phyloP scores from a whole-genome alignment of 2,329 filamentous ascomycete species.

The Diaporthe citri region DNA sequence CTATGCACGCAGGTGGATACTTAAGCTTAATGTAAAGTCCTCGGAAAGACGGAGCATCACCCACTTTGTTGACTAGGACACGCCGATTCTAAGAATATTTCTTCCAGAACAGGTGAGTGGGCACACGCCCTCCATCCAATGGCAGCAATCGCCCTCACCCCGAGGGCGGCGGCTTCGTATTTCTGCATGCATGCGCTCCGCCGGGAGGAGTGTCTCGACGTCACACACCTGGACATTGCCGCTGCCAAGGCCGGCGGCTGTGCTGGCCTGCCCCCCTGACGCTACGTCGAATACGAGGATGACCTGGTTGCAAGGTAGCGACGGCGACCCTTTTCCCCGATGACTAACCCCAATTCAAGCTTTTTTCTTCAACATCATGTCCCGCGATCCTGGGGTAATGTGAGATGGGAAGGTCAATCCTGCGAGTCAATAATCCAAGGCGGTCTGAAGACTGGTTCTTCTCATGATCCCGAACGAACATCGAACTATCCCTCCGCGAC shows the following conservation, averaged over 20 bases:
- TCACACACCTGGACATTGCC: slow-evolving; percentile 21
- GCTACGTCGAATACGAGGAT: slow-evolving; percentile 26
- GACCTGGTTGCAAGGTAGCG: slow-evolving; percentile 18
- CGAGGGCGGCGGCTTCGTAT: slow-evolving; percentile 17
- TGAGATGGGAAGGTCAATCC: background rate
- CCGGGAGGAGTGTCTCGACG: slow-evolving; percentile 5
- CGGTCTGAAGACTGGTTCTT: background rate
- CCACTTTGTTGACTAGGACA: slow-evolving; percentile 5
- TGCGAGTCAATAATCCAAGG: slow-evolving; percentile 8
- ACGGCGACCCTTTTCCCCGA: background rate
- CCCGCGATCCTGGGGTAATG: slow-evolving; percentile 15
- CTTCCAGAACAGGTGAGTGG: slow-evolving; percentile 26
- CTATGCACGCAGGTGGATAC: slow-evolving; percentile 17
- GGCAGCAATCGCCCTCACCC: background rate
- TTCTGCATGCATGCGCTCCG: slow-evolving; percentile 24
- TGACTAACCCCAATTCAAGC: slow-evolving; percentile 9
- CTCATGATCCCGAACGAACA: background rate
- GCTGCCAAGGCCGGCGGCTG: slow-evolving; percentile 28
- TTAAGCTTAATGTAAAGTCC: background rate
- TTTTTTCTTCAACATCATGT: slow-evolving; percentile 6
- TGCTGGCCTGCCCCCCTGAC: slow-evolving; percentile 14
- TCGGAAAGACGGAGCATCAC: slow-evolving; percentile 2
- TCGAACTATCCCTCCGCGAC: no score
- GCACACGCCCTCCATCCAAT: slow-evolving; percentile 12
- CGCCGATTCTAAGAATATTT: slow-evolving; percentile 23